These are phyloP conservation scores for Metschnikowia colocasiae DNA, from an alignment of 805 yeast species.

Conservation along the genomic window DNA sequence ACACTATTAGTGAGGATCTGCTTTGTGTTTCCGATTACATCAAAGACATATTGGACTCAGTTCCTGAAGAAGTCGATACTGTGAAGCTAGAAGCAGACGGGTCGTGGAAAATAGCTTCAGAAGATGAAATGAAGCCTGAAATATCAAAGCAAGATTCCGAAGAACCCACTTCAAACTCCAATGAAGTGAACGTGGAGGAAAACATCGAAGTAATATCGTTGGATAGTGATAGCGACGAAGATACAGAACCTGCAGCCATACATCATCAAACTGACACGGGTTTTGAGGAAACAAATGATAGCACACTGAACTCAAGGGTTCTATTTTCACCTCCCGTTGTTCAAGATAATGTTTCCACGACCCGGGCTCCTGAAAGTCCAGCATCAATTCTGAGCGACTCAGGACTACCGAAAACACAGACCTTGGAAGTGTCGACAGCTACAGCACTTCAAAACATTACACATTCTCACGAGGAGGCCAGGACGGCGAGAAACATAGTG, in stretches of 20 bases:
- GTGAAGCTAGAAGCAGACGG: constrained; percentile 73
- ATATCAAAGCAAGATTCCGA: background rate
- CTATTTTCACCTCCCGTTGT: background rate
- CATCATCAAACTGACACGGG: background rate
- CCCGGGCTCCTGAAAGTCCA: background rate
- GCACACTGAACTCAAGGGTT: background rate
- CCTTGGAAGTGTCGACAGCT: background rate
- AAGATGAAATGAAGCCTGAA: constrained; percentile 12
- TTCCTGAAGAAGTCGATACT: constrained; percentile 55
- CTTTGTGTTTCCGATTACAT: constrained; percentile 75
- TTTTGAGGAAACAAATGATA: background rate
- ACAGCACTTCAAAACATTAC: background rate
- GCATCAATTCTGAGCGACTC: background rate
- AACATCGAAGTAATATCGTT: constrained; percentile 45
- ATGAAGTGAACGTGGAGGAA: constrained; percentile 10
- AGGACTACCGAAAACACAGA: background rate
- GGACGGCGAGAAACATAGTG: too few species aligned
- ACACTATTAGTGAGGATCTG: constrained; percentile 47
- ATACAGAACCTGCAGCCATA: constrained; percentile 8
- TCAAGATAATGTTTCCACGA: background rate
- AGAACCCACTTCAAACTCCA: background rate
- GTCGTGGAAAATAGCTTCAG: constrained; percentile 49
- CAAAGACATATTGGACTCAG: constrained; percentile 51
- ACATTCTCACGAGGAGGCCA: background rate
- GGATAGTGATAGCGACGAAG: constrained; percentile 49